Evolutionary conservation across 2,329 filamentous ascomycete species (phyloP).

Genomic region (Periconia sp.): DNA sequence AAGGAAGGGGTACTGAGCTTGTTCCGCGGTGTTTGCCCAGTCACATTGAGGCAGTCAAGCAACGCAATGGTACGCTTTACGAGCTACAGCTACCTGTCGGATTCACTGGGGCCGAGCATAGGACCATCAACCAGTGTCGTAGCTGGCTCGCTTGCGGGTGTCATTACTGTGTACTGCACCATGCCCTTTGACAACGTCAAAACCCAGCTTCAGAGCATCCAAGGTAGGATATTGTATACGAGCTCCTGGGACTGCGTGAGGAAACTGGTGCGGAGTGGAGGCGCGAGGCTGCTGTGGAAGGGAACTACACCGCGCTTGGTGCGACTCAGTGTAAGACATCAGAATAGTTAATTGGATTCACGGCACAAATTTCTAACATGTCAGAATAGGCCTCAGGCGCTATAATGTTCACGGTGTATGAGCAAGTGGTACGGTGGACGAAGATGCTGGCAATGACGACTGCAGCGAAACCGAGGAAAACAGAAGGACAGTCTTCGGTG

Average conservation of each 20-base stretch:
- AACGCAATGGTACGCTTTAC: constrained; percentile 18
- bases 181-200: constrained; percentile 17
- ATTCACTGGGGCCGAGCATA: constrained; percentile 1
- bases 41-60: constrained; percentile 13
- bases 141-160: constrained; percentile 9
- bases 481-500: no score
- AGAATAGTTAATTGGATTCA: background rate
- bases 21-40: constrained; percentile 11
- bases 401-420: constrained; percentile 9
- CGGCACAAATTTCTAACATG: background rate
- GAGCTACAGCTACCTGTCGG: constrained; percentile 11
- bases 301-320: constrained; percentile 10
- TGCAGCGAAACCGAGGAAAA: no score
- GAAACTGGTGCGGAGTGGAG: constrained; percentile 7
- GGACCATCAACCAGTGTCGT: constrained; percentile 8
- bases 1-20: constrained; percentile 9
- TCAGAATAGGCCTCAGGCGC: constrained; percentile 5
- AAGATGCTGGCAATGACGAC: no score
- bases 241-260: constrained; percentile 6
- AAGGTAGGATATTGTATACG: constrained; percentile 6
- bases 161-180: constrained; percentile 14
- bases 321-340: constrained; percentile 7
- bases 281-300: constrained; percentile 7
- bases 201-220: constrained; percentile 9
- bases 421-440: constrained; percentile 6